These are phyloP conservation scores for Fremontodendron californicum DNA, from an alignment of 345 rosid species.

Conservation along the genomic window DNA sequence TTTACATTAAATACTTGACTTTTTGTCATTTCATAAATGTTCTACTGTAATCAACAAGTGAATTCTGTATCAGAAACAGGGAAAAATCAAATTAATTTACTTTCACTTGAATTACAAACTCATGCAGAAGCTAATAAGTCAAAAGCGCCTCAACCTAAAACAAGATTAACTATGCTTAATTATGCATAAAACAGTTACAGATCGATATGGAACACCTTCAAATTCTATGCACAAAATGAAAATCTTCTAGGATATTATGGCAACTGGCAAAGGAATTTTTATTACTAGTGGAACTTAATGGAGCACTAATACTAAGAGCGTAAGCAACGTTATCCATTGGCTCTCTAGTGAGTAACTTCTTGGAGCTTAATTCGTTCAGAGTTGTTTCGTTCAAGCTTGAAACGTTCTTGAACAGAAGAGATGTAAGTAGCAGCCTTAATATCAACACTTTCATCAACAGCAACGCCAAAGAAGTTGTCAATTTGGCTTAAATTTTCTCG, in stretches of 20 bases:
- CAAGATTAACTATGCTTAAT: background rate
- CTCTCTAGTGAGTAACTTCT: background rate
- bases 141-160: background rate
- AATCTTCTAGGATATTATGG: background rate
- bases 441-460: slow-evolving; percentile 43
- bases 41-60: background rate
- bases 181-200: background rate
- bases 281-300: background rate
- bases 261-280: background rate
- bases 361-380: slow-evolving; percentile 25
- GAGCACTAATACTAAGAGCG: background rate
- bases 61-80: background rate
- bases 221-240: background rate
- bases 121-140: background rate
- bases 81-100: background rate
- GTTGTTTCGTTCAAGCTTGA: slow-evolving; percentile 44
- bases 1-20: too few species aligned
- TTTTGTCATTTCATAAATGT: background rate
- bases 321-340: background rate
- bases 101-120: background rate
- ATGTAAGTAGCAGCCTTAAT: slow-evolving; percentile 46
- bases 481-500: slow-evolving; percentile 26
- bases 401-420: slow-evolving; percentile 52
- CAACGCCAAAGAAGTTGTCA: slow-evolving; percentile 28
- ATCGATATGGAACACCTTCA: background rate